Conservation (phyloP, 805 yeast species). For the Blastobotrys peoriensis region DNA sequence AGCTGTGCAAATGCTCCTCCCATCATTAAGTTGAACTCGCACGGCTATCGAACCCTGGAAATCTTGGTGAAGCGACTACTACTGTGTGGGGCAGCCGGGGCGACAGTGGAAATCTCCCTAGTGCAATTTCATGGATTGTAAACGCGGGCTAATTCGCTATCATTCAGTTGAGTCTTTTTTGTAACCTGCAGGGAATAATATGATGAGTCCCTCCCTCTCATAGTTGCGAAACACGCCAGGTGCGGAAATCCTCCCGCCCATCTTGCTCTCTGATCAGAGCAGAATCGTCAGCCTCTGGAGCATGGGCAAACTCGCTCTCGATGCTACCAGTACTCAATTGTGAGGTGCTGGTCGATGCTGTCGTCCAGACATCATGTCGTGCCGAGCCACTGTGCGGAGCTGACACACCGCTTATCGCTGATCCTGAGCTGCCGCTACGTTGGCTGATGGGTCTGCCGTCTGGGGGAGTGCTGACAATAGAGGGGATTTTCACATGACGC, state of each 20-base stretch:
- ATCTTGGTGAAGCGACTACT: too few species aligned
- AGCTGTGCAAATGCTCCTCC: too few species aligned
- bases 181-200: too few species aligned
- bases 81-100: too few species aligned
- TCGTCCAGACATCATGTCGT: background rate
- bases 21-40: too few species aligned
- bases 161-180: too few species aligned
- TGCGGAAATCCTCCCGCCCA: background rate
- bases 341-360: background rate
- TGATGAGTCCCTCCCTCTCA: too few species aligned
- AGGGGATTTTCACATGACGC: background rate
- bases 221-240: too few species aligned
- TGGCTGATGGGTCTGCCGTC: background rate
- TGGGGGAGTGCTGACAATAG: background rate
- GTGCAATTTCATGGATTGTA: too few species aligned
- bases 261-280: background rate
- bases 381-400: background rate
- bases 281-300: background rate
- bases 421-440: background rate
- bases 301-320: background rate
- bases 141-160: too few species aligned
- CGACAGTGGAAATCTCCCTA: too few species aligned
- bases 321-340: background rate
- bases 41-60: too few species aligned
- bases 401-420: background rate